Evolutionary conservation across 495 filamentous ascomycete species (phyloP).

Genomic region (Neurospora sp.): DNA sequence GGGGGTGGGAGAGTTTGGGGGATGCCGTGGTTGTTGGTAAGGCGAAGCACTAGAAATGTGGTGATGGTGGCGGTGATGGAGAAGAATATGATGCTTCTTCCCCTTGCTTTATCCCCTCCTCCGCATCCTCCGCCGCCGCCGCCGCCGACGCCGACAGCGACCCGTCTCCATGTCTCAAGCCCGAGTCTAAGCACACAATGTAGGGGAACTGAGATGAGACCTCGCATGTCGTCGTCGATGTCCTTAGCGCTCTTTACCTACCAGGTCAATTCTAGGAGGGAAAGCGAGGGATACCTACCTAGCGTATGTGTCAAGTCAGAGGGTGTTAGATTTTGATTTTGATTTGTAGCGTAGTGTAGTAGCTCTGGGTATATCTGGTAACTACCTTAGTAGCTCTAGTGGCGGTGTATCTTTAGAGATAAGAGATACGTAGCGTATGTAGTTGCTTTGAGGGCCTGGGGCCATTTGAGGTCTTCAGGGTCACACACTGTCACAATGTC

Average conservation of each 20-base stretch:
- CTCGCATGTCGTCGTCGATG: no score
- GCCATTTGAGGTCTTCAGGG: neutral
- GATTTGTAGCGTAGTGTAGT: neutral
- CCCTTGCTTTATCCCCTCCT: neutral
- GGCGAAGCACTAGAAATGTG: neutral
- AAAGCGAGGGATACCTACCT: no score
- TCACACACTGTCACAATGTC: neutral
- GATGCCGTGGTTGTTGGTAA: slow-evolving; percentile 8
- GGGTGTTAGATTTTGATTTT: no score
- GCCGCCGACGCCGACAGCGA: neutral
- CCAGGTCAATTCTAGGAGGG: no score
- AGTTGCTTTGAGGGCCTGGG: neutral
- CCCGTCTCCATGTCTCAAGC: no score
- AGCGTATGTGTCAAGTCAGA: no score
- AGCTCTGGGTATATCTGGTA: neutral
- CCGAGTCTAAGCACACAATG: no score
- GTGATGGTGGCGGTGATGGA: neutral
- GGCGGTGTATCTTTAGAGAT: neutral
- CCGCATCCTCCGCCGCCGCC: neutral
- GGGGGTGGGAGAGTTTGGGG: slow-evolving; percentile 49
- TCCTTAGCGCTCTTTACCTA: no score
- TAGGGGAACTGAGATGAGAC: no score
- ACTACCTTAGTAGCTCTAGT: no score
- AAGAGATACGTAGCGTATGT: neutral
- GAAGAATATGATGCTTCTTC: neutral